Evolutionary conservation across 2,329 filamentous ascomycete genomes (phyloP), one percentile per base, ranked within the genome.

Genomic region (Apiospora pterosperma): DNA sequence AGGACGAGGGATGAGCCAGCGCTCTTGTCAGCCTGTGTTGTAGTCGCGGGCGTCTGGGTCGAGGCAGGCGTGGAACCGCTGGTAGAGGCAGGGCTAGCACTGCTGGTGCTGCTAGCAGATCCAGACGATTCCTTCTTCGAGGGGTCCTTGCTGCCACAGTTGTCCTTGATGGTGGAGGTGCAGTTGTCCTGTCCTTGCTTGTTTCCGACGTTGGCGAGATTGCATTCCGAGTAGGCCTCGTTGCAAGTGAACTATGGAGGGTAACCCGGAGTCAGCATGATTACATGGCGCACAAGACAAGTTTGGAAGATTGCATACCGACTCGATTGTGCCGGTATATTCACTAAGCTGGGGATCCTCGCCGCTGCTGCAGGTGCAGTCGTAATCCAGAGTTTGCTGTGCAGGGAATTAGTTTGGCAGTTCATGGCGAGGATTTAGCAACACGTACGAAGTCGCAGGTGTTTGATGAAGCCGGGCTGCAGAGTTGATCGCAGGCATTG

Each of bases 301-400:
- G n/a, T 21, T 52, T 3, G 44, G 10, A 38, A 19, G 23, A 39
- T 8, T 8, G 69, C 76, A 68, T 70, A 79, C 76, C 80, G 16
- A 38, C 16, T 42, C 38, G 68, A 88, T 76, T 3, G 84, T 85
- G 77, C 86, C 80, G 60, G 67, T 69, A 76, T 85, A 88, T 74
- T 82, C 80, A 74, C 85, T 76, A 58, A 88, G 80, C 65, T 81
- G 82, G 16, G 85, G 84, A 7, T 78, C 76, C 59, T 79, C 80
- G 70, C 73, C 76, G 75, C 86, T 85, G 38, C 72, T 62, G 78
- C 85, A 87, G 19, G 75, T 78, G 75, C 85, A 88, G 19, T 72
- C 68, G 76, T 80, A 87, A 62, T 75, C 68, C 52, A 87, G 78
- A 52, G 77, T 78, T 63, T 62, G 12, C 60, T 62, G 81, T 85